Evolutionary conservation across 2,329 filamentous ascomycete species (phyloP).

Genomic region (Lasiodiplodia hormozganensis): DNA sequence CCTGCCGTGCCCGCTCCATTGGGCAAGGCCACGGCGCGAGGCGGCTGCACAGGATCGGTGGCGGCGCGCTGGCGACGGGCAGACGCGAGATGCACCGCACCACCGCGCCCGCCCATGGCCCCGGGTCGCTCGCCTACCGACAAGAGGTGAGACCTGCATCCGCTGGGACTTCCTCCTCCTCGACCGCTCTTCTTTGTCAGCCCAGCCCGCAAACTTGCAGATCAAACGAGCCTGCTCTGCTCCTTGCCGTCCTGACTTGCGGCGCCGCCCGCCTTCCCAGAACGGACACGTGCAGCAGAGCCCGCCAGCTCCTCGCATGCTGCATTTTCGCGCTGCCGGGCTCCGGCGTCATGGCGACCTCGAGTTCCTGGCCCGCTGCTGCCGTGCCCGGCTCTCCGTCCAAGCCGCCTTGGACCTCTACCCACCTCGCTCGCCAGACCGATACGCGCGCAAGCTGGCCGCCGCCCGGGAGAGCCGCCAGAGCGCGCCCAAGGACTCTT

Average conservation of each 20-base stretch:
- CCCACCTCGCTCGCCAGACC: background rate
- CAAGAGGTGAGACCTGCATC: conserved; percentile 30
- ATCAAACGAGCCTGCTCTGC: conserved; percentile 14
- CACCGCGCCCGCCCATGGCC: conserved; percentile 28
- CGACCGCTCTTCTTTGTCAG: conserved; percentile 29
- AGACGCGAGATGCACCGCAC: conserved; percentile 27
- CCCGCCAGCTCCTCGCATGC: conserved; percentile 22
- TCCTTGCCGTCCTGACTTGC: background rate
- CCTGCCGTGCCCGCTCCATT: conserved; percentile 27
- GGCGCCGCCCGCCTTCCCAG: conserved; percentile 1
- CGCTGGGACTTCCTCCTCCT: conserved; percentile 8
- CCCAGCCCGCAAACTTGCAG: background rate
- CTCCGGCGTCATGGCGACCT: conserved; percentile 16
- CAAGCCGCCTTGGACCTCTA: background rate
- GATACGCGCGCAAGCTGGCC: no score
- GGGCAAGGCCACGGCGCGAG: conserved; percentile 28
- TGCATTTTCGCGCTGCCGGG: conserved; percentile 22
- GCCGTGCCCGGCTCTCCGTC: conserved; percentile 12
- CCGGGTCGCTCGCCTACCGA: conserved; percentile 29
- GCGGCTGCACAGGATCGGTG: conserved; percentile 27
- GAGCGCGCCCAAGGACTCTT: background rate
- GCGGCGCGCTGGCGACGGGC: conserved; percentile 25
- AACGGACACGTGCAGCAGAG: conserved; percentile 9
- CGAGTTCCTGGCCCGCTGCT: conserved; percentile 17
- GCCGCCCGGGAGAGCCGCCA: background rate